Conservation (phyloP, 1,284 basidiomycete genomes). For the Sanguinoderma infundibulare region DNA sequence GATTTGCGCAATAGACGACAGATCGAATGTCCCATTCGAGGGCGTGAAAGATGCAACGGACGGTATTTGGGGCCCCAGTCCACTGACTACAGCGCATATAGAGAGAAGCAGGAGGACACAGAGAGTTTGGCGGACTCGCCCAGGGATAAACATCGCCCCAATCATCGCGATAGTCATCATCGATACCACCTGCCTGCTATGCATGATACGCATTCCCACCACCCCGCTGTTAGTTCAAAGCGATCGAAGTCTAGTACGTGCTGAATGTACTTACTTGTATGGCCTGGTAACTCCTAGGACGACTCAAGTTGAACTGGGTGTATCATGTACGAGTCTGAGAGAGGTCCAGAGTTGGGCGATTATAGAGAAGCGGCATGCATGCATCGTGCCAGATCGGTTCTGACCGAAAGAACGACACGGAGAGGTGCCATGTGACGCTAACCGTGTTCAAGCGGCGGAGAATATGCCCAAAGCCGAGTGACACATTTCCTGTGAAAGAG, state of each 20-base stretch:
- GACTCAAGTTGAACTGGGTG: not conserved
- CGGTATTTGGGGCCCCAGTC: slow-evolving; percentile 30
- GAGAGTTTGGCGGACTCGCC: not conserved
- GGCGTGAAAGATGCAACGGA: slow-evolving; percentile 28
- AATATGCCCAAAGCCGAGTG: no score
- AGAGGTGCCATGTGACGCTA: no score
- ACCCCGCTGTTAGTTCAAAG: no score
- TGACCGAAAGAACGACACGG: no score
- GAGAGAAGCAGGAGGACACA: slow-evolving; percentile 3
- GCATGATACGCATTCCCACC: no score
- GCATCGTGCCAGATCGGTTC: no score
- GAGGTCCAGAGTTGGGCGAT: not conserved
- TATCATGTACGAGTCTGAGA: not conserved
- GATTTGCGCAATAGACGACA: slow-evolving; percentile 25
- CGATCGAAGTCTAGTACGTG: no score
- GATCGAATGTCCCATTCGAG: slow-evolving; percentile 19
- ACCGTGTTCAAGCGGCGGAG: no score
- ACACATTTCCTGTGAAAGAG: no score
- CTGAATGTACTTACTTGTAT: not conserved
- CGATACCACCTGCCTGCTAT: no score
- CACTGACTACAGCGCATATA: not conserved
- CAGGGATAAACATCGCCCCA: not conserved
- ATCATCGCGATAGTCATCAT: not conserved
- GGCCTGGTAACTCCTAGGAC: not conserved
- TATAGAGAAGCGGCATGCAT: not conserved